Conservation (phyloP, 1,284 basidiomycete species). For the Ceratobasidium sp. region DNA sequence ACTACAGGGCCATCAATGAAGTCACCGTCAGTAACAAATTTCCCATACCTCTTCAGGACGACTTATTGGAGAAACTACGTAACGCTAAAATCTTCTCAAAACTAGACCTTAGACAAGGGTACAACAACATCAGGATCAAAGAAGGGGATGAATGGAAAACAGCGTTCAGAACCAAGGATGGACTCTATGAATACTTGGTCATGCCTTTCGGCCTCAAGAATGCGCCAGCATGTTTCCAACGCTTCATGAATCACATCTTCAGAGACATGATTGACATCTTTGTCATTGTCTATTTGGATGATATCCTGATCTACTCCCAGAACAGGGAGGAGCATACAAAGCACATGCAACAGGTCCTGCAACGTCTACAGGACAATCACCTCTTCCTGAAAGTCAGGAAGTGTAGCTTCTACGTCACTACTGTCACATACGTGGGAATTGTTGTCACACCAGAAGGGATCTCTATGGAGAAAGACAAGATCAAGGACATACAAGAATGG, state of each 20-base stretch:
- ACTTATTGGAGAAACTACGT: slow-evolving; percentile 22
- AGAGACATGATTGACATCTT: too few species aligned
- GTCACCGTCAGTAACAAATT: slow-evolving; percentile 25
- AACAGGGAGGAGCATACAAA: slow-evolving; percentile 54
- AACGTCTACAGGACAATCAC: not conserved
- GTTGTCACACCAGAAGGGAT: slow-evolving; percentile 1
- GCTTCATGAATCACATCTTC: too few species aligned
- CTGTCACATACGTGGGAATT: not conserved
- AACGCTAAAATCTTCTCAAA: slow-evolving; percentile 24
- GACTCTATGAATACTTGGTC: too few species aligned
- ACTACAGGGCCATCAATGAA: slow-evolving; percentile 3
- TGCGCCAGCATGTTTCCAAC: too few species aligned
- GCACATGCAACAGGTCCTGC: slow-evolving; percentile 43
- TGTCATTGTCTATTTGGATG: not conserved
- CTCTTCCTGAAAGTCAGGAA: slow-evolving; percentile 18
- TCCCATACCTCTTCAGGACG: slow-evolving; percentile 7
- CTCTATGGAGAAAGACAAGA: not conserved
- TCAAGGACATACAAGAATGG: too few species aligned
- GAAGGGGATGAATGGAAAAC: slow-evolving; percentile 30
- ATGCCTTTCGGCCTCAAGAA: too few species aligned
- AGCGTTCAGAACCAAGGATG: too few species aligned
- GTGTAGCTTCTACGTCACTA: not conserved
- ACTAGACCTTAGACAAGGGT: too few species aligned
- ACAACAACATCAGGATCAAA: slow-evolving; percentile 21
- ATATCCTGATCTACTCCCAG: not conserved